Base-by-base conservation (phyloP, 2,329 filamentous ascomycete genomes). In the Stemphylium lycopersici region DNA sequence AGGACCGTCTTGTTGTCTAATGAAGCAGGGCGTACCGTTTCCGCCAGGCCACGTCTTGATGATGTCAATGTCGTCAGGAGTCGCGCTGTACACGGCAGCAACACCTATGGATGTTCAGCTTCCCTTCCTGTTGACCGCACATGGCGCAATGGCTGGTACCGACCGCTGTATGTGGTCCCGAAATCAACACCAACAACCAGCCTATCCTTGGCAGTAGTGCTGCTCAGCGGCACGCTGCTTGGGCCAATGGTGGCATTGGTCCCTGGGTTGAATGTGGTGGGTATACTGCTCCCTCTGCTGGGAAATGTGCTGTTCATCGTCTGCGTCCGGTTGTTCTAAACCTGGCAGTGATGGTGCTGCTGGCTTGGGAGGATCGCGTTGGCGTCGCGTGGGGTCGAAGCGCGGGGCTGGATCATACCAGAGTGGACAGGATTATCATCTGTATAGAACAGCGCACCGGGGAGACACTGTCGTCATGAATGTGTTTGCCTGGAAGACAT, bases 21-120 rank as follows among this genome's bases (percentile, higher is more conserved):
- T 40, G 34, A 20, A 52, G 22, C 18, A 18, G 39, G 45, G 31
- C 46, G 13, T 68, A 66, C 89, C 89, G 69, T 93, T 92, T 24
- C 89, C 89, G 22, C 90, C 90, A 0, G 90, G 90, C 90, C 90
- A 93, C 45, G 78, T 77, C 78, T 91, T 92, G 78, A 93, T 91
- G 66, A 92, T 90, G 70, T 92, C 89, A 53, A 93, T 81, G 72
- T 92, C 90, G 72, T 93, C 89, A 11, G 90, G 89, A 1, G 86
- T 90, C 3, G 86, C 88, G 12, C 87, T 89, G 66, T 91, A 90
- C 3, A 90, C 87, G 26, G 87, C 86, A 6, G 89, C 88, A 54
- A 90, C 88, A 49, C 85, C 87, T 71, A 40, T 57, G 20, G 15
- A 34, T 10, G 11, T 48, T 71, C 44, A 70, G 60, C 42, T 34